Evolutionary conservation across 169 alveolate genomes (phyloP).

Genomic region (Eimeria acervulina): DNA sequence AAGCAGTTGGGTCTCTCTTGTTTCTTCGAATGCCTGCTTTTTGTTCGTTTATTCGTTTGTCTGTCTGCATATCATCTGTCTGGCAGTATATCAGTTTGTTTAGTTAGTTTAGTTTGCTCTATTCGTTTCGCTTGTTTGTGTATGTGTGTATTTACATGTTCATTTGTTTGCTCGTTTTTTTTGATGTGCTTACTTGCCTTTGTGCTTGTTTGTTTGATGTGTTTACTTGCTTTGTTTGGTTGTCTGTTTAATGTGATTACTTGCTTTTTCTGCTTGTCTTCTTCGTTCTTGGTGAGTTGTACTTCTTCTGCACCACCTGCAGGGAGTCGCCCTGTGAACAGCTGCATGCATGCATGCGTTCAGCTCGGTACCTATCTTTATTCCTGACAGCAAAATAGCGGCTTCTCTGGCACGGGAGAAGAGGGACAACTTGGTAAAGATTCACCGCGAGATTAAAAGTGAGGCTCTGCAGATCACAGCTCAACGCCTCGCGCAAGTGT

Average conservation of each 20-base stretch:
- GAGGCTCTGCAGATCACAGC: not conserved
- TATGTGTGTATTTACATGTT: too few relatives aligned
- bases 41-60: too few relatives aligned
- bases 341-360: not conserved
- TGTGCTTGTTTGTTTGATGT: not conserved
- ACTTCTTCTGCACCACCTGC: too few relatives aligned
- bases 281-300: not conserved
- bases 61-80: too few relatives aligned
- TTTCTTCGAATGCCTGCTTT: not conserved
- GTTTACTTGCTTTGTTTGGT: not conserved
- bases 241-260: too few relatives aligned
- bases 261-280: not conserved
- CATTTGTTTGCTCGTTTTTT: too few relatives aligned
- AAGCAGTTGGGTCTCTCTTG: not conserved
- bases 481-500: too few relatives aligned
- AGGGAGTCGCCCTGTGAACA: too few relatives aligned
- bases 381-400: constrained; percentile 58
- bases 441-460: constrained; percentile 72
- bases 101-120: too few relatives aligned
- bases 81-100: too few relatives aligned
- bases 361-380: constrained; percentile 71
- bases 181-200: not conserved
- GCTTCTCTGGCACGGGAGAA: constrained; percentile 44
- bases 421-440: constrained; percentile 59
- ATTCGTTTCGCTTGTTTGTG: too few relatives aligned